Base-by-base conservation (phyloP, 371 early-diverging fungal genomes). In the Syncephalastrum racemosum region DNA sequence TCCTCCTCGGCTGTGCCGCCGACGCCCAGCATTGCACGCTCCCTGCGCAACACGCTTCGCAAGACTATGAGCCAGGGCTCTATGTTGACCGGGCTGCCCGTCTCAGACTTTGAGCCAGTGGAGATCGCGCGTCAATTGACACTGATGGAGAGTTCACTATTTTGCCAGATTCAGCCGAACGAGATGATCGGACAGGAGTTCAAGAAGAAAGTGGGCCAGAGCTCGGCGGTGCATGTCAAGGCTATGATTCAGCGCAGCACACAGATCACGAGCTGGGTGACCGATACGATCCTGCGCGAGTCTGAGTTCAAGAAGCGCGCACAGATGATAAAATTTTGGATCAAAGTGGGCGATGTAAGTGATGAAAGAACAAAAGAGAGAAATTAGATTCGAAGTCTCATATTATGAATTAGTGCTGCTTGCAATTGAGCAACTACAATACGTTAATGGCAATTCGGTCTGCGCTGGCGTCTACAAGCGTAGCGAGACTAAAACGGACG, bases 91-190 rank as follows among this genome's bases (percentile, higher is more conserved):
- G 48, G 45, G 18, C 57, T 89, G 31, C 73, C 75, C 53, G 73
- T 92, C 15, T 60, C 75, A 36, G 90, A 91, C 39, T 62, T 93
- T 22, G 90, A 93, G 56, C 82, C 90, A 2, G 43, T 80, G 14
- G 91, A 91, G 66, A 60, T 91, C 1, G 92, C 93, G 2, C 70
- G 92, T 13, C 92, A 93, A 62, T 59, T 93, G 39, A 90, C 91
- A 5, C 40, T 91, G 1, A 74, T 89, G 71, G 89, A 89, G 47
- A 77, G 68, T 48, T 59, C 59, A 2, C 47, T 80, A 50, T 90
- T 85, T 61, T 76, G 77, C 56, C 71, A 74, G 49, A 84, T 92
- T 50, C 63, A 72, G 51, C 83, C 87, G 6, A 69, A 68, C n/a
- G 93, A 92, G 60, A 79, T 88, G 59, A 71, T 85, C 42, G 79